phyloP scores from a whole-genome alignment of 2,329 filamentous ascomycete species.

The Pseudogymnoascus sp. region DNA sequence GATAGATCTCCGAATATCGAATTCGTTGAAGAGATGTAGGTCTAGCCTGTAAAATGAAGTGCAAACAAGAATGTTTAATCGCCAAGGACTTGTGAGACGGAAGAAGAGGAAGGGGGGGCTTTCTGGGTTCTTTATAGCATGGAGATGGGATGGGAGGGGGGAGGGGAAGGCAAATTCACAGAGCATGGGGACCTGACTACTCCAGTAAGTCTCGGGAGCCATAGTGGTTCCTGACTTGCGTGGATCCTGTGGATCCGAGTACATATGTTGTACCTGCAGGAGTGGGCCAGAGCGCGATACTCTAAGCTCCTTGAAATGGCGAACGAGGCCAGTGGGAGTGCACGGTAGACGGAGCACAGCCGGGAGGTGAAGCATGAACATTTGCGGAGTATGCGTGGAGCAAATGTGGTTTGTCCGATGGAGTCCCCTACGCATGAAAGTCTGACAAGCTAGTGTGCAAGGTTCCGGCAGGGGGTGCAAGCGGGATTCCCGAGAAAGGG shows the following conservation, averaged over 20 bases:
- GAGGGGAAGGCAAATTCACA: neutral
- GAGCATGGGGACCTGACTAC: slow-evolving; percentile 3
- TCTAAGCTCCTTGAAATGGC: neutral
- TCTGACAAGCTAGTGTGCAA: slow-evolving; percentile 5
- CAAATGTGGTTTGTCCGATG: slow-evolving; percentile 8
- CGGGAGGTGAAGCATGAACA: slow-evolving; percentile 2
- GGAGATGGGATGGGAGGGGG: slow-evolving; percentile 1
- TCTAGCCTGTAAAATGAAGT: slow-evolving; percentile 8
- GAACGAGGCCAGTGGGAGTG: neutral
- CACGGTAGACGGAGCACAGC: neutral
- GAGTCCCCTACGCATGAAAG: slow-evolving; percentile 5
- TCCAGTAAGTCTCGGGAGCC: slow-evolving; percentile 6
- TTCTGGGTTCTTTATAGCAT: slow-evolving; percentile 5
- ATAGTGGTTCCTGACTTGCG: slow-evolving; percentile 8
- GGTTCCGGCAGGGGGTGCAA: slow-evolving; percentile 3
- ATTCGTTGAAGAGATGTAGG: slow-evolving; percentile 8
- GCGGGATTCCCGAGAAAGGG: neutral
- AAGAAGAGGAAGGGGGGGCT: neutral
- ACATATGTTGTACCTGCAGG: neutral
- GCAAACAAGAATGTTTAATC: slow-evolving; percentile 8
- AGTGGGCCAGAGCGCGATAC: neutral
- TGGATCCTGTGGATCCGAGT: slow-evolving; percentile 3
- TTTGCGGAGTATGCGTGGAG: slow-evolving; percentile 6
- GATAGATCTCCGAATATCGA: slow-evolving; percentile 7
- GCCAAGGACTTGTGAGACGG: slow-evolving; percentile 7